These are phyloP conservation scores for Massarina eburnea DNA, from an alignment of 2,329 filamentous ascomycete genomes.

Conservation along the genomic window DNA sequence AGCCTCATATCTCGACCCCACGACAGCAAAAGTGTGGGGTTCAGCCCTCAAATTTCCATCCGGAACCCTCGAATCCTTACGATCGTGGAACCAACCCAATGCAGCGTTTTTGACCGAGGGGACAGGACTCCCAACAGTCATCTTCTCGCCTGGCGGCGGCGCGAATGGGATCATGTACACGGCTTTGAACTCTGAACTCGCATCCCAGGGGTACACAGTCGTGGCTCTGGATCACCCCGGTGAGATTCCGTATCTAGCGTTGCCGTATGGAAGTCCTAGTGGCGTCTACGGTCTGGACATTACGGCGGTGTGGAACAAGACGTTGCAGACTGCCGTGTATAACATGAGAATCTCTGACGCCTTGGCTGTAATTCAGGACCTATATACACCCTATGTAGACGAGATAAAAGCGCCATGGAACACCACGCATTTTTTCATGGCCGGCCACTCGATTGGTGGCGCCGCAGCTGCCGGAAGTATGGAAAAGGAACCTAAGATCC, in stretches of 20 bases:
- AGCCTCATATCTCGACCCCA: slow-evolving; percentile 23
- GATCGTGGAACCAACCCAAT: slow-evolving; percentile 13
- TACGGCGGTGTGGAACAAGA: slow-evolving; percentile 11
- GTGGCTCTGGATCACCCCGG: slow-evolving; percentile 21
- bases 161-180: slow-evolving; percentile 14
- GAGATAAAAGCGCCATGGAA: slow-evolving; percentile 7
- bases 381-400: slow-evolving; percentile 4
- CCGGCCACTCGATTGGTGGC: slow-evolving; percentile 25
- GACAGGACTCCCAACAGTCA: slow-evolving; percentile 13
- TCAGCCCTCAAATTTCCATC: slow-evolving; percentile 7
- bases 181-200: slow-evolving; percentile 14
- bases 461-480: slow-evolving; percentile 16
- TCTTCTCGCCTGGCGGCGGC: slow-evolving; percentile 23
- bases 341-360: slow-evolving; percentile 19
- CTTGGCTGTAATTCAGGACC: slow-evolving; percentile 9
- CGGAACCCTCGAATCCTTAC: slow-evolving; percentile 9
- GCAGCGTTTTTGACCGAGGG: slow-evolving; percentile 11
- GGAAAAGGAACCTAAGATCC: slow-evolving; percentile 8
- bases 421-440: slow-evolving; percentile 12
- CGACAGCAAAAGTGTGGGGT: slow-evolving; percentile 20
- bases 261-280: slow-evolving; percentile 4
- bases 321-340: slow-evolving; percentile 13
- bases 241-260: slow-evolving; percentile 17
- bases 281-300: slow-evolving; percentile 16
- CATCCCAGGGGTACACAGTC: slow-evolving; percentile 20